Conservation (phyloP, 179 eudicot genomes). For the Carnegiea gigantea region DNA sequence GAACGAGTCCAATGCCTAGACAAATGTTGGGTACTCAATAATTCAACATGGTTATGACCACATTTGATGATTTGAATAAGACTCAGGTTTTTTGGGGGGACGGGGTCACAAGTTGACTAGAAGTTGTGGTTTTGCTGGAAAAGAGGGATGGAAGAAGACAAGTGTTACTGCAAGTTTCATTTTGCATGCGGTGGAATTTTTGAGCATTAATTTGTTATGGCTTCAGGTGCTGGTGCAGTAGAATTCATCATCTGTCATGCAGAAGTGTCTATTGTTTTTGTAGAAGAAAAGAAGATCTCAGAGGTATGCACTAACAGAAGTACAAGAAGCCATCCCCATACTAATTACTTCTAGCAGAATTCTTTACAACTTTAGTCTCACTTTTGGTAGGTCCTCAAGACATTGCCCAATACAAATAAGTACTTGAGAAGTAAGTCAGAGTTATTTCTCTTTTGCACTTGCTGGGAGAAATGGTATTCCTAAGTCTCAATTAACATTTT, state of each 20-base stretch:
- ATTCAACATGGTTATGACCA: background rate
- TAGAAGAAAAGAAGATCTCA: slow-evolving; percentile 70
- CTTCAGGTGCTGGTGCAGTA: slow-evolving; percentile 84
- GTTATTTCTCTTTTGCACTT: slow-evolving; percentile 8
- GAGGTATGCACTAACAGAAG: slow-evolving; percentile 44
- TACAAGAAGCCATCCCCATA: background rate
- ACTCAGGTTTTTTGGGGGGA: too few species aligned
- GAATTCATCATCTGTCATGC: slow-evolving; percentile 88
- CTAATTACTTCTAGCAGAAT: background rate
- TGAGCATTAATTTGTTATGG: slow-evolving; percentile 14
- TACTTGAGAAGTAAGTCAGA: slow-evolving; percentile 70
- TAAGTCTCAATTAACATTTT: background rate
- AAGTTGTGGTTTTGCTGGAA: background rate
- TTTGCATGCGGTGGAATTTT: background rate
- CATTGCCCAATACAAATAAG: slow-evolving; percentile 53
- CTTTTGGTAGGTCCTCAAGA: slow-evolving; percentile 64
- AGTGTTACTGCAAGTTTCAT: background rate
- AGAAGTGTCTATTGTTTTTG: slow-evolving; percentile 71
- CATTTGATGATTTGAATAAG: background rate
- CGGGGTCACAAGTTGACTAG: too few species aligned
- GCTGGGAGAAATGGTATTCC: background rate
- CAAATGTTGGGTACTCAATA: background rate
- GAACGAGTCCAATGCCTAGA: background rate
- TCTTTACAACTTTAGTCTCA: background rate
- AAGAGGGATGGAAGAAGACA: background rate